These are phyloP conservation scores for Diplosphaera chodatii DNA, from an alignment of 139 green algal species.

Conservation along the genomic window DNA sequence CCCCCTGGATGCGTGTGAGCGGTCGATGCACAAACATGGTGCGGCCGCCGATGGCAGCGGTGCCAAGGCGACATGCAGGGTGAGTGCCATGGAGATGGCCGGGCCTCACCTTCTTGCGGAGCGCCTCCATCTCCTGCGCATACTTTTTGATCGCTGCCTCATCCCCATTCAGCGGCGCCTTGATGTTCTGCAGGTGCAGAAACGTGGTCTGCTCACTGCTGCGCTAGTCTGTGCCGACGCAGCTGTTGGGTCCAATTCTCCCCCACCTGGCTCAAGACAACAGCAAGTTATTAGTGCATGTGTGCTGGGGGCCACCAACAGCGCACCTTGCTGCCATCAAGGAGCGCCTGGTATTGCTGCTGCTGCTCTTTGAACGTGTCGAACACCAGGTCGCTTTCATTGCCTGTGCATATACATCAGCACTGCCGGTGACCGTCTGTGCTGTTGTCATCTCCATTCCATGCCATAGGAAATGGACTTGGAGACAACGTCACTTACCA, in stretches of 20 bases:
- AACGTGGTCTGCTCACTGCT: background rate
- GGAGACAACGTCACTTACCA: too few relatives aligned
- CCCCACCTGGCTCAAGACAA: background rate
- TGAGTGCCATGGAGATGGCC: too few relatives aligned
- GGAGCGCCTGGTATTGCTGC: slow-evolving; percentile 29
- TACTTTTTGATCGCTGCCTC: slow-evolving; percentile 40
- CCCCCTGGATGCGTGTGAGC: too few relatives aligned
- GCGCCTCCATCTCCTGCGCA: slow-evolving; percentile 30
- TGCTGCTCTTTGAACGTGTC: slow-evolving; percentile 37
- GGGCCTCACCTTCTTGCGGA: slow-evolving; percentile 36
- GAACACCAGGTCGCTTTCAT: slow-evolving; percentile 40
- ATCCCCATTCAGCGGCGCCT: slow-evolving; percentile 39
- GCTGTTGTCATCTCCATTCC: too few relatives aligned
- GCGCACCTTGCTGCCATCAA: slow-evolving; percentile 39
- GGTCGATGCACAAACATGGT: too few relatives aligned
- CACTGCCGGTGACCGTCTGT: too few relatives aligned
- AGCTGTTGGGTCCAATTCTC: too few relatives aligned
- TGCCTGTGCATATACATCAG: too few relatives aligned
- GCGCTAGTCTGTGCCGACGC: too few relatives aligned
- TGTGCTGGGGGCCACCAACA: background rate
- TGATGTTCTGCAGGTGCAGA: slow-evolving; percentile 28
- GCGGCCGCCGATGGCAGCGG: too few relatives aligned
- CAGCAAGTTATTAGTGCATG: background rate
- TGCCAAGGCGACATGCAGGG: too few relatives aligned
- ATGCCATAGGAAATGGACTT: too few relatives aligned